Evolutionary conservation across 768 basidiomycete species (phyloP).

Genomic region (Krasilnikovozyma curviuscula): DNA sequence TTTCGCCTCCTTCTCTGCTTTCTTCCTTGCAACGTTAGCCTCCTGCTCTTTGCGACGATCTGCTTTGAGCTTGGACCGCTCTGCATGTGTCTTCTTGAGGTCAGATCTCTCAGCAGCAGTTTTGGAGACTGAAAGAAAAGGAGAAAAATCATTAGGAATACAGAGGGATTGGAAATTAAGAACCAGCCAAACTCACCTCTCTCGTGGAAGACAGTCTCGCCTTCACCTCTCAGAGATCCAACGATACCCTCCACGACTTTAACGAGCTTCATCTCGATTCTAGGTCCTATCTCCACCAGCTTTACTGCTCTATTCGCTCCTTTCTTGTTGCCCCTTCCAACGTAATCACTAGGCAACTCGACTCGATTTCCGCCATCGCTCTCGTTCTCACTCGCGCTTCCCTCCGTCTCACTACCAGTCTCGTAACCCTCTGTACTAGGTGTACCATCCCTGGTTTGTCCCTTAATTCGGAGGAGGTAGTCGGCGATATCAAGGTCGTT

Average conservation of each 20-base stretch:
- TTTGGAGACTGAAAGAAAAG: slow-evolving; percentile 55
- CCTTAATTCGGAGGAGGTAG: slow-evolving; percentile 52
- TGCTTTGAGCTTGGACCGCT: slow-evolving; percentile 53
- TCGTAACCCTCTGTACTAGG: slow-evolving; percentile 40
- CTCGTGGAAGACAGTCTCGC: slow-evolving; percentile 81
- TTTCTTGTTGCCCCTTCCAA: slow-evolving; percentile 81
- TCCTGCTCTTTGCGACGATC: slow-evolving; percentile 77
- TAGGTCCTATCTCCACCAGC: slow-evolving; percentile 82
- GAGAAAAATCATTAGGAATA: not conserved
- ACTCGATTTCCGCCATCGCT: slow-evolving; percentile 31
- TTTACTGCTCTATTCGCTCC: slow-evolving; percentile 78
- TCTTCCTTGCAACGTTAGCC: slow-evolving; percentile 70
- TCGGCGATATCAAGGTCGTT: slow-evolving; percentile 90
- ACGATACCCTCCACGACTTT: slow-evolving; percentile 90
- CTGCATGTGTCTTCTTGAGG: slow-evolving; percentile 54
- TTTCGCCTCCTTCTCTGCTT: slow-evolving; percentile 27
- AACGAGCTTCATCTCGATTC: slow-evolving; percentile 78
- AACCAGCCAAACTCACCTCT: slow-evolving; percentile 42
- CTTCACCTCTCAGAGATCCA: slow-evolving; percentile 50
- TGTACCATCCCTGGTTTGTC: slow-evolving; percentile 40
- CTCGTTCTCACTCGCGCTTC: slow-evolving; percentile 10
- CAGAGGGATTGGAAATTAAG: not conserved
- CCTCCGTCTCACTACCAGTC: slow-evolving; percentile 61
- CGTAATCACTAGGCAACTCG: slow-evolving; percentile 75
- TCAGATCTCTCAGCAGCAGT: slow-evolving; percentile 50